phyloP scores from a whole-genome alignment of 1,284 basidiomycete species.

The Fomes fomentarius region DNA sequence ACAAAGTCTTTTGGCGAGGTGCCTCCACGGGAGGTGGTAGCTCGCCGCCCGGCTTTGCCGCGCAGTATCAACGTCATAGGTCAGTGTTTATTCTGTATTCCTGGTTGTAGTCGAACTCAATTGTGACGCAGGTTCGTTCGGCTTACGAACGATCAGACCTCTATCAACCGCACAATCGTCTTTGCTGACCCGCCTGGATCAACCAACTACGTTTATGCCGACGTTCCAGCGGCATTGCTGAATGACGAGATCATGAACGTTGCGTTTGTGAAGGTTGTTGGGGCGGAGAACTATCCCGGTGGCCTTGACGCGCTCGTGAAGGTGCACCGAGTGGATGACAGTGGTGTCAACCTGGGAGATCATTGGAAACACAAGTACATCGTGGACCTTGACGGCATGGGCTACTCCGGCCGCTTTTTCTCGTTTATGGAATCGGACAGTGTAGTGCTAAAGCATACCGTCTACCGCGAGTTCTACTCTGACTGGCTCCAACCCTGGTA shows the following conservation, averaged over 20 bases:
- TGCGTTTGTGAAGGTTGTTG: conserved; percentile 83
- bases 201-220: conserved; percentile 59
- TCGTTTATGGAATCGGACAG: conserved; percentile 87
- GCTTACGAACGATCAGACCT: conserved; percentile 69
- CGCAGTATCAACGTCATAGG: conserved; percentile 89
- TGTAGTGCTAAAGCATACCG: conserved; percentile 86
- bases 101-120: background rate
- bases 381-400: conserved; percentile 91
- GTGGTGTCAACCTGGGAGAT: conserved; percentile 78
- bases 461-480: conserved; percentile 89
- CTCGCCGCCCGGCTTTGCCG: conserved; percentile 81
- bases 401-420: conserved; percentile 91
- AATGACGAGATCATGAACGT: conserved; percentile 88
- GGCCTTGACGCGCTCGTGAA: conserved; percentile 73
- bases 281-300: conserved; percentile 73
- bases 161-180: conserved; percentile 68
- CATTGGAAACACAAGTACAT: conserved; percentile 95
- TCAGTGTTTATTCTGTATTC: conserved; percentile 34
- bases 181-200: conserved; percentile 74
- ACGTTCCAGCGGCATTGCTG: conserved; percentile 63
- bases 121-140: conserved; percentile 64
- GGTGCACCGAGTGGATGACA: conserved; percentile 76
- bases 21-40: conserved; percentile 92
- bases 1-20: conserved; percentile 84
- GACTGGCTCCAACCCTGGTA: conserved; percentile 87